Evolutionary conservation across 1,139 yeast species (phyloP).

Genomic region (Candida tropicalis): DNA sequence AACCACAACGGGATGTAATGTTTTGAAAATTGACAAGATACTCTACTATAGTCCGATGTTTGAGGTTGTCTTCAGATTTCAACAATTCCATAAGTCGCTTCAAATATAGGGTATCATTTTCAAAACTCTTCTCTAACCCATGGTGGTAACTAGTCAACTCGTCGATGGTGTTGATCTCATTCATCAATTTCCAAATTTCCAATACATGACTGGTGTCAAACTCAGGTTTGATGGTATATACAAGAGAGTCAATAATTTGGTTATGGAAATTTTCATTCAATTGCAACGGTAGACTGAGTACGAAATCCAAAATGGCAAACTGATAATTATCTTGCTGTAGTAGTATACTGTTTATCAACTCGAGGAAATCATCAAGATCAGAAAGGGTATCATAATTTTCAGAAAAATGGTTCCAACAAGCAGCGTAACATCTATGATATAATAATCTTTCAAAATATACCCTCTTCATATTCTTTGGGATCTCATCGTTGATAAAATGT

Average conservation of each 20-base stretch:
- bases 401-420: constrained; percentile 34
- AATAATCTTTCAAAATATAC: constrained; percentile 31
- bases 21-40: constrained; percentile 3
- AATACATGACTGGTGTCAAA: constrained; percentile 7
- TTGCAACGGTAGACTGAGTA: constrained; percentile 13
- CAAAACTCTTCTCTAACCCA: neutral
- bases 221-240: constrained; percentile 6
- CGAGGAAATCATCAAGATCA: constrained; percentile 43
- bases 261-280: constrained; percentile 10
- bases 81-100: constrained; percentile 9
- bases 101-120: constrained; percentile 7
- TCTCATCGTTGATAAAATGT: constrained; percentile 18
- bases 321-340: constrained; percentile 4
- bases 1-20: constrained; percentile 11
- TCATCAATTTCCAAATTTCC: constrained; percentile 5
- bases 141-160: constrained; percentile 4
- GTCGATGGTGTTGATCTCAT: constrained; percentile 2
- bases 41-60: neutral
- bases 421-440: constrained; percentile 33
- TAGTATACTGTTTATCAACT: constrained; percentile 12
- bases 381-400: constrained; percentile 32
- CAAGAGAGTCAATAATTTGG: constrained; percentile 13
- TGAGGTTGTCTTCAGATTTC: neutral
- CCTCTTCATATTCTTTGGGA: constrained; percentile 16
- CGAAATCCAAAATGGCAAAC: constrained; percentile 14